Evolutionary conservation across 352 stramenopile genomes (phyloP), one percentile per base, ranked within the genome.

Genomic region (Thraustochytrium striatum): DNA sequence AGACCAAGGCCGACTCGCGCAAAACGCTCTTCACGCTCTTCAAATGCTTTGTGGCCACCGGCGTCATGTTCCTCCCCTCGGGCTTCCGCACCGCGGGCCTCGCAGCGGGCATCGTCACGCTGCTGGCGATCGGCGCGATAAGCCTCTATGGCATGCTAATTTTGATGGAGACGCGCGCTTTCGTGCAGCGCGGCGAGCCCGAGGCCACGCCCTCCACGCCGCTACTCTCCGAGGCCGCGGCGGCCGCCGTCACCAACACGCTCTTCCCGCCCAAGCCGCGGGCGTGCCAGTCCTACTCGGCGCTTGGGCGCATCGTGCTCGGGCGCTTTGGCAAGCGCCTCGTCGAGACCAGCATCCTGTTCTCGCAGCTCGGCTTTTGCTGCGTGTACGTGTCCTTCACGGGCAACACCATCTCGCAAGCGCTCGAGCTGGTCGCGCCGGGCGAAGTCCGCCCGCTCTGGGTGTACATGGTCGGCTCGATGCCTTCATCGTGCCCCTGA

Each of bases 21-120:
- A 75, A 75, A 30, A 75, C 65, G 7, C 50, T 75, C 35, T 62
- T 75, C 65, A 75, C 65, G n/a, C 25, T 75, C 44, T 43, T 75
- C 36, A 75, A 75, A 25, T 75, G 65, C 65, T 75, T 75, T 70
- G 65, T 75, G 35, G 65, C 65, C 8, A 75, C 65, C 3, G 65
- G 65, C 44, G 52, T 75, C 30, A 30, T 75, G 5, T 75, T 75
- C 36, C 47, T 75, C 5, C 65, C 65, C 43, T 55, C 43, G 21
- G 65, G 32, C 7, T 75, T 75, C 11, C 65, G 61, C 13, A 50
- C 32, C 39, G 65, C 65, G 0, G 65, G 65, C 44, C 50, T 75
- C 43, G 65, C 68, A 19, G 65, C 65, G 9, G 65, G 65, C 2
- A 44, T 41, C 50, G 30, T 75, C 21, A 75, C 65, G 41, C 43